Evolutionary conservation across 495 filamentous ascomycete genomes (phyloP).

Genomic region (Talaromyces adpressus): DNA sequence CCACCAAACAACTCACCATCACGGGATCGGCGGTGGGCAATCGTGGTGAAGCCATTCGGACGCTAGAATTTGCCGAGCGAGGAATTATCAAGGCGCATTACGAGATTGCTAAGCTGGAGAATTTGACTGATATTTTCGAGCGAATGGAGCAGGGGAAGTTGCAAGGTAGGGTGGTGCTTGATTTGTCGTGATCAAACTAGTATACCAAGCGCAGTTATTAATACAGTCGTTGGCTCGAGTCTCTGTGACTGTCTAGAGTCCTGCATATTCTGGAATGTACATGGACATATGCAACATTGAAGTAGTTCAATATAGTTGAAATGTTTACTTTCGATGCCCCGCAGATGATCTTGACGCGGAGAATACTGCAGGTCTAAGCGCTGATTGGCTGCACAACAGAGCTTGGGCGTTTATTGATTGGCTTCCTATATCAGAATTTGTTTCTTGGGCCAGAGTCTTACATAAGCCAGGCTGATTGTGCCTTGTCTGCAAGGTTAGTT

Average conservation of each 20-base stretch:
- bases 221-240: not conserved
- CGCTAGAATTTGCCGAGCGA: slow-evolving; percentile 53
- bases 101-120: slow-evolving; percentile 53
- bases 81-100: slow-evolving; percentile 56
- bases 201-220: not conserved
- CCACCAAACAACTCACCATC: slow-evolving; percentile 48
- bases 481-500: not conserved
- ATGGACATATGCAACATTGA: not conserved
- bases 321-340: not conserved
- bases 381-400: not conserved
- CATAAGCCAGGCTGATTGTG: slow-evolving; percentile 6
- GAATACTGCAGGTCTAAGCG: not conserved
- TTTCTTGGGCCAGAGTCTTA: not conserved
- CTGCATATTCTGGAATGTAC: not conserved
- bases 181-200: slow-evolving; percentile 15
- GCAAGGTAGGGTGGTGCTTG: slow-evolving; percentile 53
- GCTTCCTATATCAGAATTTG: not conserved
- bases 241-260: not conserved
- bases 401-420: not conserved
- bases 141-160: slow-evolving; percentile 51
- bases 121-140: slow-evolving; percentile 53
- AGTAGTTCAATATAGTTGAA: not conserved
- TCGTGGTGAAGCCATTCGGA: slow-evolving; percentile 59
- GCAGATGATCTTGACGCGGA: not conserved
- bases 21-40: slow-evolving; percentile 58